These are phyloP conservation scores for Chiua virens DNA, from an alignment of 768 basidiomycete genomes.

Conservation along the genomic window DNA sequence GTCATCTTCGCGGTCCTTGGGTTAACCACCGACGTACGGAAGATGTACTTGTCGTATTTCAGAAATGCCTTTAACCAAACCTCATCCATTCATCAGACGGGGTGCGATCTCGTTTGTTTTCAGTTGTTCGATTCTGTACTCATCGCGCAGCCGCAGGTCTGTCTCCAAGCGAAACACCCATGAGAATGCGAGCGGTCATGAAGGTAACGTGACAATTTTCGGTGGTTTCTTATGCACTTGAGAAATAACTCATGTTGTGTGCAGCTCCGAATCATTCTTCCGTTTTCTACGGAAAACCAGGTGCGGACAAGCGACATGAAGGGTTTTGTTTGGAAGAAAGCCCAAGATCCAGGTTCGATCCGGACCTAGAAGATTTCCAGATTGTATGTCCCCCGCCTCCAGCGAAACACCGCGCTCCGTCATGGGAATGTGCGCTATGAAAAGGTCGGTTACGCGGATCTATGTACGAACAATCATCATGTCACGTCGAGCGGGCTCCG, in stretches of 20 bases:
- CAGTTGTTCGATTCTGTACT: neutral
- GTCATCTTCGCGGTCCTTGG: slow-evolving; percentile 19
- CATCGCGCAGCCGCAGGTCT: neutral
- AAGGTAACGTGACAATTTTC: neutral
- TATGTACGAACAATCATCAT: neutral
- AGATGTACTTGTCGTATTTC: slow-evolving; percentile 8
- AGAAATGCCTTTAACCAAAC: neutral
- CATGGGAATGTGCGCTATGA: neutral
- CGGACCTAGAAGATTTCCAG: neutral
- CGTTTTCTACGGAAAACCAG: neutral
- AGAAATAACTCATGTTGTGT: neutral
- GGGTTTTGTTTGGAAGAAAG: neutral
- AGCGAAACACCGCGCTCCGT: neutral
- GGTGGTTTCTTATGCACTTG: neutral
- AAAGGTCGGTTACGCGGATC: neutral
- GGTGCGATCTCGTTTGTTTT: neutral
- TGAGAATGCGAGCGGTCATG: neutral
- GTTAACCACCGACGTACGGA: slow-evolving; percentile 14
- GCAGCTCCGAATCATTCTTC: neutral
- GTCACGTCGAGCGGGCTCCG: too few relatives aligned
- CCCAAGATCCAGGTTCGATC: neutral
- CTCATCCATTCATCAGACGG: neutral
- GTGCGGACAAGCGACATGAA: neutral
- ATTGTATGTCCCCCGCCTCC: neutral
- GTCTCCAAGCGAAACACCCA: neutral